Evolutionary conservation across 305 asterid genomes (phyloP), one percentile per base, ranked within the genome.

Genomic region (Vinca major): DNA sequence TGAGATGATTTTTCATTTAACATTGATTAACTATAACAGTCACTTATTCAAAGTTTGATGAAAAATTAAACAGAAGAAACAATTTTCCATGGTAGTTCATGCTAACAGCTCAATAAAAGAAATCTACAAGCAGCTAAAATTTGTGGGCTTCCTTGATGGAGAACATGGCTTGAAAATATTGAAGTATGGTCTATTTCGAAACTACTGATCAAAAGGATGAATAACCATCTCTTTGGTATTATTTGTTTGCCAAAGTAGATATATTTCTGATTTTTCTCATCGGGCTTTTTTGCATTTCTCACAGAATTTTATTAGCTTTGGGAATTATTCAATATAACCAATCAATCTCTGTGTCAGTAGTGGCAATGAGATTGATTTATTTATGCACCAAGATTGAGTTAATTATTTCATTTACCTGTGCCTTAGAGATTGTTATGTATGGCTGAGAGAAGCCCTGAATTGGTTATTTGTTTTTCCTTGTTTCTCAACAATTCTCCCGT

Each of bases 401-500:
- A 19, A 6, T 60, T 51, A 62, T 52, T 51, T 11, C 33, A 14
- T 52, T 8, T 10, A 1, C 39, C 21, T 39, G 41, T 21, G 57
- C 45, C 39, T 26, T 39, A 20, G 8, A 5, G 63, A 20, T 60
- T 63, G 36, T 21, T 37, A 20, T n/a, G 17, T 16, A 20, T 63
- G 52, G 7, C 52, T 40, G 40, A 53, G 16, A 40, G 45, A 41
- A 47, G 17, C 48, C 16, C 16, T 37, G 14, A 13, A 39, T 17
- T 60, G 21, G 55, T 63, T 41, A 12, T 61, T 48, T 70, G 37
- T 37, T 64, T 71, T 67, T 62, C 55, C 50, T 49, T 55, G 53
- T 13, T 49, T 80, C 69, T 47, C 51, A 4, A 55, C 37, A 11
- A 51, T 54, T 74, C 79, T 5, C 55, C 65, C 64, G 33, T 74